Evolutionary conservation across 768 basidiomycete genomes (phyloP).

Genomic region (Tremella yokohamensis): DNA sequence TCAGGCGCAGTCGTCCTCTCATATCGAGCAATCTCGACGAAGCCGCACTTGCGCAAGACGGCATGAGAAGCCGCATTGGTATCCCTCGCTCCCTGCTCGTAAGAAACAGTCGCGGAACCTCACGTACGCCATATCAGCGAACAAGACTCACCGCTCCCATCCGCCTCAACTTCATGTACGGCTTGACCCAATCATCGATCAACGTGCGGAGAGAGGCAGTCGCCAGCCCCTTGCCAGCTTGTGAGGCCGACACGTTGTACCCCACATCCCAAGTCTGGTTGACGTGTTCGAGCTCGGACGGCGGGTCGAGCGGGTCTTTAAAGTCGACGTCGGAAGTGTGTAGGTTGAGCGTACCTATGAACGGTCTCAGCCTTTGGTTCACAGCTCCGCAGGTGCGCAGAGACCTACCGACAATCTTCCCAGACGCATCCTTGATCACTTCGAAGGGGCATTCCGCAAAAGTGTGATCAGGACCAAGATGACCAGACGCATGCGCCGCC

Average conservation of each 20-base stretch:
- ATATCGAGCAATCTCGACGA: conserved; percentile 10
- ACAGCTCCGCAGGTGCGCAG: not conserved
- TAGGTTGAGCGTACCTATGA: conserved; percentile 2
- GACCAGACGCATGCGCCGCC: not conserved
- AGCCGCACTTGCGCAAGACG: conserved; percentile 5
- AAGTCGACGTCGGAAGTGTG: conserved; percentile 4
- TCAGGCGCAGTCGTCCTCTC: not conserved
- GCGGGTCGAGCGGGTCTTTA: not conserved
- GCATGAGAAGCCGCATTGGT: conserved; percentile 2
- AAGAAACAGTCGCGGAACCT: not conserved
- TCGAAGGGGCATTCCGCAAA: not conserved
- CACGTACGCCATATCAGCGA: not conserved
- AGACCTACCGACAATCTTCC: conserved; percentile 3
- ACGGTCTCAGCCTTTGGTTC: not conserved
- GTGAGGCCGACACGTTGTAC: conserved; percentile 3
- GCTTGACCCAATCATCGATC: conserved; percentile 6
- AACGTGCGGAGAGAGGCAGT: conserved; percentile 7
- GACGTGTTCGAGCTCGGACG: not conserved
- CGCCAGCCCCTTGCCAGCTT: conserved; percentile 4
- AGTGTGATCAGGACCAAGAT: not conserved
- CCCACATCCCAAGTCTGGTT: conserved; percentile 14
- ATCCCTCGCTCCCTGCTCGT: not conserved
- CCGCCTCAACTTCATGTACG: conserved; percentile 8
- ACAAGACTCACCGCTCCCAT: conserved; percentile 7
- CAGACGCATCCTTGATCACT: not conserved